A percentile compares a stretch with the other conserved stretches of the same genome.
phyloP scores from a whole-genome alignment of 306 rosid species.

The Vicia faba region DNA sequence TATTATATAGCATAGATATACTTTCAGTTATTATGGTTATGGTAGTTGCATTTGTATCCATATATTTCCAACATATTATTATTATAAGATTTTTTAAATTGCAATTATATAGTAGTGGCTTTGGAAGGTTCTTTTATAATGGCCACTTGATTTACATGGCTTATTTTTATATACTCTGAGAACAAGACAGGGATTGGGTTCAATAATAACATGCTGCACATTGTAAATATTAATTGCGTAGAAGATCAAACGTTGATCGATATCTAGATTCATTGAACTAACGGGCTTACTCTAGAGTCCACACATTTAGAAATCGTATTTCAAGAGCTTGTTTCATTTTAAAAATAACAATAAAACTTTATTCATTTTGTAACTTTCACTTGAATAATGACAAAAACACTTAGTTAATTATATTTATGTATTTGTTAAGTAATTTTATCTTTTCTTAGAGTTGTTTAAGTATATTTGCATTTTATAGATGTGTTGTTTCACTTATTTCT shows the following conservation, averaged over 20 bases:
- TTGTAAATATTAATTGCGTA: conserved; percentile 40
- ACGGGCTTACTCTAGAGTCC: conserved; percentile 11
- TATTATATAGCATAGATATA: conserved; percentile 36
- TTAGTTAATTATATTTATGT: too few relatives aligned
- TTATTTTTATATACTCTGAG: conserved; percentile 19
- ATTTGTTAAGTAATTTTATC: too few relatives aligned
- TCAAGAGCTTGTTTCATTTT: background rate
- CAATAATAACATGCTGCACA: conserved; percentile 37
- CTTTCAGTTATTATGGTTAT: conserved; percentile 78
- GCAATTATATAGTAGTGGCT: background rate
- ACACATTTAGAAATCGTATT: conserved; percentile 7
- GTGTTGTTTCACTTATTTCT: too few relatives aligned
- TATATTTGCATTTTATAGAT: too few relatives aligned
- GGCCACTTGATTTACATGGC: conserved; percentile 27
- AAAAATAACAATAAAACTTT: background rate
- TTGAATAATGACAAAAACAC: too few relatives aligned
- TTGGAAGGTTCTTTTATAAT: conserved; percentile 30
- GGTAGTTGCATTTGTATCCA: conserved; percentile 54
- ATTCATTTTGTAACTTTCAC: background rate
- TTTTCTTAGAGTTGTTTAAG: too few relatives aligned
- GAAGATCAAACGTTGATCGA: conserved; percentile 33
- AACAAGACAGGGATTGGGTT: conserved; percentile 44
- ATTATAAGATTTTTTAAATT: background rate
- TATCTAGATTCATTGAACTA: conserved; percentile 46
- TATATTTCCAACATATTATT: conserved; percentile 14